These are phyloP conservation scores for Dalbergia cochinchinensis DNA, from an alignment of 306 rosid species.

Conservation along the genomic window DNA sequence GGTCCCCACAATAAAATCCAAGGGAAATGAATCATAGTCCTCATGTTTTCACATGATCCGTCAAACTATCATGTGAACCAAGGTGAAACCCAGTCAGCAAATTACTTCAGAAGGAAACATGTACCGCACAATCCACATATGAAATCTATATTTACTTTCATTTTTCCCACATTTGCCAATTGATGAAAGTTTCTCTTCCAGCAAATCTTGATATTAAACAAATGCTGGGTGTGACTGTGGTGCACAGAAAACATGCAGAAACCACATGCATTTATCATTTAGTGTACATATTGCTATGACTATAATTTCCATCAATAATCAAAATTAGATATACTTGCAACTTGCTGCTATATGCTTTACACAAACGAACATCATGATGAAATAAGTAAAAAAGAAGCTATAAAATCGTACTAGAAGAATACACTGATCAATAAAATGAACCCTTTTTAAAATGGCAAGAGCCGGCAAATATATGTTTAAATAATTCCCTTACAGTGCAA, in stretches of 20 bases:
- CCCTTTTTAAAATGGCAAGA: background rate
- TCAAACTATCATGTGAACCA: constrained; percentile 17
- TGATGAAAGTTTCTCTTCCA: constrained; percentile 41
- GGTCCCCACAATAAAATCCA: constrained; percentile 38
- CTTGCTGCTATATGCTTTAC: constrained; percentile 73
- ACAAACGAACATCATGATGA: constrained; percentile 66
- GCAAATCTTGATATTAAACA: constrained; percentile 65
- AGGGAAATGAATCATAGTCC: constrained; percentile 41
- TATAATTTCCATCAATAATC: background rate
- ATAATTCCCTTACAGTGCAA: background rate
- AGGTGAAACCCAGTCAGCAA: constrained; percentile 29
- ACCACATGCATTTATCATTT: background rate
- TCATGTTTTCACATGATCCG: constrained; percentile 19
- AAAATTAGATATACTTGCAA: constrained; percentile 57
- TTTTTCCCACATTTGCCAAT: too few relatives aligned
- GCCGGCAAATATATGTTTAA: background rate
- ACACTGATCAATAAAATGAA: background rate
- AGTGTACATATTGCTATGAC: background rate
- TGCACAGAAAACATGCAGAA: constrained; percentile 21
- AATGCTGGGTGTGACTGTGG: constrained; percentile 58
- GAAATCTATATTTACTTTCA: constrained; percentile 38
- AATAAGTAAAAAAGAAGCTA: constrained; percentile 76
- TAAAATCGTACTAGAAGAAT: constrained; percentile 28
- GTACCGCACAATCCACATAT: constrained; percentile 6
- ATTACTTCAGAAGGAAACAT: constrained; percentile 44